Base-by-base conservation (phyloP, 2,329 filamentous ascomycete species). In the Stemphylium beticola region DNA sequence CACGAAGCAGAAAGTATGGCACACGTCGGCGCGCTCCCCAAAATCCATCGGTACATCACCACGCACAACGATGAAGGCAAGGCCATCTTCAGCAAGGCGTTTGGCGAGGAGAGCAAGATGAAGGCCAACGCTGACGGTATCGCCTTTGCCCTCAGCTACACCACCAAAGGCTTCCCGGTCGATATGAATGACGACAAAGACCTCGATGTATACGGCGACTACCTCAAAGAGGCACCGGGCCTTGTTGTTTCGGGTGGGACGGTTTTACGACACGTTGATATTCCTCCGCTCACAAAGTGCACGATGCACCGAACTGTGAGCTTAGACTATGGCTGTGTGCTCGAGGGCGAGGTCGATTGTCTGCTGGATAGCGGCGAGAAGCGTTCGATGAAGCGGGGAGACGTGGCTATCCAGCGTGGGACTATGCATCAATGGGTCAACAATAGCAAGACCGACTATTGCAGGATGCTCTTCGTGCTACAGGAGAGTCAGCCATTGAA, bases 71-170 rank as follows among this genome's bases (percentile, higher is more conserved):
- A 64, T 9, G 55, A 72, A 33, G 73, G 74, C 49, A 70, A 75
- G 50, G 73, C 72, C 36, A 61, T 76, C 39, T 76, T 76, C 61
- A 72, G 68, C 60, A 61, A 65, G 22, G 69, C 68, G 39, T 65
- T 77, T 42, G 58, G 61, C 44, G 74, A 76, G 32, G 73, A 74
- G 48, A 72, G 64, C 53, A 68, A 65, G 29, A 73, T 75, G 72
- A 65, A 64, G 59, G 56, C 62, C 66, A 76, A 71, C 67, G 76
- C 67, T 57, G 77, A 80, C 58, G 77, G 78, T 34, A 77, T 81
- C 31, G 74, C 73, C 14, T 83, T 83, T 61, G 76, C 74, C 26
- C 77, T 83, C 29, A 76, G 74, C 53, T 85, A 83, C 68, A 78
- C 79, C 7, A 80, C 83, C 4, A 76, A 78, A 41, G 67, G 74